Evolutionary conservation across 2,329 filamentous ascomycete species (phyloP), one percentile per base, ranked within the genome.

Genomic region (Aaosphaeria arxii): DNA sequence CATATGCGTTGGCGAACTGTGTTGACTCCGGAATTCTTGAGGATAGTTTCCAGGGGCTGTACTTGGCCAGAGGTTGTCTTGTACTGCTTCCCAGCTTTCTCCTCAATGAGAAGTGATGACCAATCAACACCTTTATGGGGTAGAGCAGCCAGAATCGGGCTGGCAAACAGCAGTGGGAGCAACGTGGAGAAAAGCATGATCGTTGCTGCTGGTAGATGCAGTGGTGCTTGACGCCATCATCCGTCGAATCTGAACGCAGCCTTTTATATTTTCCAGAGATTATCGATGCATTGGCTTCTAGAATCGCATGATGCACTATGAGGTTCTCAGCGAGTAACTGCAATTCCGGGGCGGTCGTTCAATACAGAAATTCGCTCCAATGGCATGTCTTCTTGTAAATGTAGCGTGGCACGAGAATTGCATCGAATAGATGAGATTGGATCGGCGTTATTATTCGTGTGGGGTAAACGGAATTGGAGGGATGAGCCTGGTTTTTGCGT

Each of bases 1-100:
- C 86, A 89, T 40, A 89, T 68, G 29, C 87, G 77, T 64, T 89
- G 86, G 13, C 86, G 81, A 41, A 88, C 81, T 0, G 82, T 86
- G 66, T 88, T 89, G 56, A 87, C 80, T 11, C 86, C 86, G 30
- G 75, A 80, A 7, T 71, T 71, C 4, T 74, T 78, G 4, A 89
- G 70, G 45, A 89, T 88, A 2, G 71, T 75, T 59, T 89, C 86
- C 1, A 89, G 73, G 0, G 81, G 68, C 49, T 82, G 72, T 0
- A 70, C 67, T 2, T 70, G 67, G 35, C 84, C 84, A 17, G 74
- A 71, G 0, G 74, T 64, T 43, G 77, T 80, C 54, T 82, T 84
- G 74, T 87, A 89, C 0, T 71, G 71, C 52, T 81, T 77, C 1
- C 84, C 85, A 0, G 78, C 74, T 2, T 74, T 71, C 62, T 89